Evolutionary conservation across 108 stramenopile genomes (phyloP).

Genomic region (Mediolabrus comicus): DNA sequence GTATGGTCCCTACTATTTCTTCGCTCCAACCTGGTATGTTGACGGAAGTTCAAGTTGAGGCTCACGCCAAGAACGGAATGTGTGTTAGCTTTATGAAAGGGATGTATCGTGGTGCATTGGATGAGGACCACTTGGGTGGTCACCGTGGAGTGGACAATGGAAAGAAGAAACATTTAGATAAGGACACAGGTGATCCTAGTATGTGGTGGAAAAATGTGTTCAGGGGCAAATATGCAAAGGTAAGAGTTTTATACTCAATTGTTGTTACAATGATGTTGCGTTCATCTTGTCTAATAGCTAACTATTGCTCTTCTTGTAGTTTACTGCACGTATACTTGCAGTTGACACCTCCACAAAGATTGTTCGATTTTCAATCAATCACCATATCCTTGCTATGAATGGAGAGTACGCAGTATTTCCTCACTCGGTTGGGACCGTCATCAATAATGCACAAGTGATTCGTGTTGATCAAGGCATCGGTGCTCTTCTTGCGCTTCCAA

Average conservation of each 20-base stretch:
- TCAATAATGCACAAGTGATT: conserved; percentile 71
- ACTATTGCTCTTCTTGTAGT: conserved; percentile 33
- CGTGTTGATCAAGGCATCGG: conserved; percentile 84
- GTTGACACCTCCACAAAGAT: conserved; percentile 77
- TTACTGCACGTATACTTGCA: conserved; percentile 77
- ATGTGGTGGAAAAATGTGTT: conserved; percentile 55
- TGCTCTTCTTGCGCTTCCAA: conserved; percentile 73
- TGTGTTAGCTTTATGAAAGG: conserved; percentile 71
- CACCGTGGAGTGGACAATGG: conserved; percentile 22
- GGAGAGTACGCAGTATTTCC: conserved; percentile 25
- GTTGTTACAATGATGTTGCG: no score
- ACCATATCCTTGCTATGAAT: conserved; percentile 60
- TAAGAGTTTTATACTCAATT: not conserved
- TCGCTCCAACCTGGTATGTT: conserved; percentile 70
- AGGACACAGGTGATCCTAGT: conserved; percentile 9
- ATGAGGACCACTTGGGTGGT: conserved; percentile 70
- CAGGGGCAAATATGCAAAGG: conserved; percentile 38
- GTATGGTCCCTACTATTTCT: conserved; percentile 37
- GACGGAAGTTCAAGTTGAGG: conserved; percentile 64
- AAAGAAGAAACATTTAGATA: not conserved
- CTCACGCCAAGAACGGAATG: conserved; percentile 76
- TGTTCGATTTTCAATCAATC: conserved; percentile 72
- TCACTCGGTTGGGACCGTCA: conserved; percentile 53
- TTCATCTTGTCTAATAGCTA: conserved; percentile 7
- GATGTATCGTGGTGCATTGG: conserved; percentile 78